Conservation (phyloP, 163 green algal genomes). For the Trebouxia gelatinosa region DNA sequence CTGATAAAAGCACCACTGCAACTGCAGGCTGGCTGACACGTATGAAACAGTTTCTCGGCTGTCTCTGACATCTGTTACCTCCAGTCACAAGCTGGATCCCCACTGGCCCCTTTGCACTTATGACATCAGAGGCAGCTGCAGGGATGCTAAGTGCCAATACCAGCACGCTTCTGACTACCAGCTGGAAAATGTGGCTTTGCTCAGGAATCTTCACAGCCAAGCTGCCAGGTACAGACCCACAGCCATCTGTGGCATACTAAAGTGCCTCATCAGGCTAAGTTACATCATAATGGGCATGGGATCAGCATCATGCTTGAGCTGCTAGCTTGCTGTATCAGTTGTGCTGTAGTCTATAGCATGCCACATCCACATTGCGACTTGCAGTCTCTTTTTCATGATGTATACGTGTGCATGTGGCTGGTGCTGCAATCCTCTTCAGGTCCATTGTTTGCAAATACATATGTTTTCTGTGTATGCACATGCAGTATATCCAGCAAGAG, state of each 20-base stretch:
- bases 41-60: constrained; percentile 5
- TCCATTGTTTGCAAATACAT: not conserved
- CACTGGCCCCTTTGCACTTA: constrained; percentile 31
- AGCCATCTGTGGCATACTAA: not conserved
- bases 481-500: no score
- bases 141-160: constrained; percentile 20
- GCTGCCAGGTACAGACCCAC: not conserved
- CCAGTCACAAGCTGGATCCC: constrained; percentile 12
- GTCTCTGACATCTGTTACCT: constrained; percentile 11
- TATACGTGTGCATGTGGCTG: not conserved
- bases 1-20: not conserved
- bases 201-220: not conserved
- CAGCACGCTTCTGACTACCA: constrained; percentile 26
- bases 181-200: constrained; percentile 5
- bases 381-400: not conserved
- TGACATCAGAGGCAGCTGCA: constrained; percentile 29
- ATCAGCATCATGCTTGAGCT: not conserved
- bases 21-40: constrained; percentile 17
- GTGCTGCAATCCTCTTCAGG: not conserved
- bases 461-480: no score
- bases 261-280: not conserved
- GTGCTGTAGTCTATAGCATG: not conserved
- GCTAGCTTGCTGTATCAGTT: not conserved
- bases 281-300: no score
- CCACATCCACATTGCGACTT: not conserved